Conservation (phyloP, 331 rosid genomes). For the Pyracantha coccinea region DNA sequence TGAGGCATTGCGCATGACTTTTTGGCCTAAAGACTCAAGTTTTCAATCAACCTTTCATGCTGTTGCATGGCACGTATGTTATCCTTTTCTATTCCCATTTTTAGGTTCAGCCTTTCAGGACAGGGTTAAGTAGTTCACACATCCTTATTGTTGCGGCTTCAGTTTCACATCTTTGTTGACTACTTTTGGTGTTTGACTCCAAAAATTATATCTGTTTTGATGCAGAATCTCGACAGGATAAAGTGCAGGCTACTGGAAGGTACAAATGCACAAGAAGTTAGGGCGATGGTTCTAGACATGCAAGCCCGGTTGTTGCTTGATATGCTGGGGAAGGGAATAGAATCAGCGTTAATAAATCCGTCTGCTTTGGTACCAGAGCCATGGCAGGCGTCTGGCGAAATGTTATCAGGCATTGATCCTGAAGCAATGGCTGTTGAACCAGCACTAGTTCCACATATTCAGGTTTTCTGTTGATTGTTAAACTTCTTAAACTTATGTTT, state of each 20-base stretch:
- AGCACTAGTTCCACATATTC: slow-evolving; percentile 57
- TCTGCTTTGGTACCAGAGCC: slow-evolving; percentile 81
- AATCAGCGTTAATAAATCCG: slow-evolving; percentile 77
- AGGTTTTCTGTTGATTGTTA: slow-evolving; percentile 36
- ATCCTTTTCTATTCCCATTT: background rate
- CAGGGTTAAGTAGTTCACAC: background rate
- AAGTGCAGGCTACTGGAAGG: slow-evolving; percentile 96
- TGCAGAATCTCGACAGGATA: slow-evolving; percentile 91
- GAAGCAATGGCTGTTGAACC: slow-evolving; percentile 85
- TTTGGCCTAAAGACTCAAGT: background rate
- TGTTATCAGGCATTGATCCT: slow-evolving; percentile 57
- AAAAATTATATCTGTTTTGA: slow-evolving; percentile 13
- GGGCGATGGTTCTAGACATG: slow-evolving; percentile 97
- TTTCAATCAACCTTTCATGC: background rate
- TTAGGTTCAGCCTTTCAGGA: background rate
- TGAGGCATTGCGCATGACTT: background rate
- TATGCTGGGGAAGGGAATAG: slow-evolving; percentile 96
- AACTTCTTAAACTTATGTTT: background rate
- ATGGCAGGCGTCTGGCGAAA: slow-evolving; percentile 64
- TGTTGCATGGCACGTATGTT: background rate
- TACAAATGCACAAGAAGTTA: slow-evolving; percentile 89
- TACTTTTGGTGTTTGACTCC: slow-evolving; percentile 4
- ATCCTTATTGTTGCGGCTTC: background rate
- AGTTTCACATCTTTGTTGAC: background rate
- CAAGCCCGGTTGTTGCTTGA: slow-evolving; percentile 95